Evolutionary conservation across 2,329 filamentous ascomycete genomes (phyloP).

Genomic region (Magnaporthales sp.): DNA sequence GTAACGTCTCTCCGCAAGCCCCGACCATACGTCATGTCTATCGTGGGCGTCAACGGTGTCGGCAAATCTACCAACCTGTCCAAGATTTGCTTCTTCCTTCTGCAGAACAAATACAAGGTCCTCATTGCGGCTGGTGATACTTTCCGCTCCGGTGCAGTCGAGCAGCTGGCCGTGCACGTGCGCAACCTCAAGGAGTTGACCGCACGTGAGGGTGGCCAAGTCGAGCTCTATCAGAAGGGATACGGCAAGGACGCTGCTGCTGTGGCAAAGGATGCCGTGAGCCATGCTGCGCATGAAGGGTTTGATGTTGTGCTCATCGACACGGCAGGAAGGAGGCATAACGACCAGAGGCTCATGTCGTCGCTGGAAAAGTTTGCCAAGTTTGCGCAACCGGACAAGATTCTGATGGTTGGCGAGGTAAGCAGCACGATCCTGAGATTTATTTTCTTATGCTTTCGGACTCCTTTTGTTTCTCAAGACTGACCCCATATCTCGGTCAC

Average conservation of each 20-base stretch:
- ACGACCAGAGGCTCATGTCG: constrained; percentile 93
- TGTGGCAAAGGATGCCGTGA: constrained; percentile 90
- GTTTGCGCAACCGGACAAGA: constrained; percentile 93
- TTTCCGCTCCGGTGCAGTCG: constrained; percentile 92
- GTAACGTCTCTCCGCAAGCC: constrained; percentile 51
- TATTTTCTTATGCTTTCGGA: not conserved
- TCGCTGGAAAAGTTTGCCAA: constrained; percentile 96
- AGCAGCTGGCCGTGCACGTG: constrained; percentile 93
- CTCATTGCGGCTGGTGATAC: constrained; percentile 93
- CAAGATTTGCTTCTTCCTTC: constrained; percentile 95
- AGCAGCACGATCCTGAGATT: constrained; percentile 8
- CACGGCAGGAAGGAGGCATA: constrained; percentile 89
- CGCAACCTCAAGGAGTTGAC: constrained; percentile 87
- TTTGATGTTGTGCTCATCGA: constrained; percentile 97
- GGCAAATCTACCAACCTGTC: constrained; percentile 96
- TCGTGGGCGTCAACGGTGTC: constrained; percentile 96
- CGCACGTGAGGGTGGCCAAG: constrained; percentile 70
- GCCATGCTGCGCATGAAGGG: constrained; percentile 61
- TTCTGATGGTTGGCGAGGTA: constrained; percentile 79
- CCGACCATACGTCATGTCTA: constrained; percentile 93
- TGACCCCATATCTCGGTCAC: constrained; percentile 3
- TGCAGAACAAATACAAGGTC: constrained; percentile 95
- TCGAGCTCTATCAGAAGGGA: constrained; percentile 92
- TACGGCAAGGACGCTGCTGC: constrained; percentile 97
- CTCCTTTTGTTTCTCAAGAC: not conserved